These are phyloP conservation scores for Schizophyllum amplum DNA, from an alignment of 1,284 basidiomycete species.

Conservation along the genomic window DNA sequence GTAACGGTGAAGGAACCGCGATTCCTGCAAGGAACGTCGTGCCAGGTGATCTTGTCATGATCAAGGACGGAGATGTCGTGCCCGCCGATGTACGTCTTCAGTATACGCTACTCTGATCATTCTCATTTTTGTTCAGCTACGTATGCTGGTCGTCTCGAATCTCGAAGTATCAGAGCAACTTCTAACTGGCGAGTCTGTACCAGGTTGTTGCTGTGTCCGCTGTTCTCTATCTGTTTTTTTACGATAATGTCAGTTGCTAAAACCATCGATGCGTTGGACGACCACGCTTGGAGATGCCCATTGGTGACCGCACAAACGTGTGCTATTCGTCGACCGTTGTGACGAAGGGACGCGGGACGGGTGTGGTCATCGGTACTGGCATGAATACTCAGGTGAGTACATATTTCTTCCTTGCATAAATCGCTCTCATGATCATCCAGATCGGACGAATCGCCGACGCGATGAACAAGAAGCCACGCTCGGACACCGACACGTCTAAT, in stretches of 20 bases:
- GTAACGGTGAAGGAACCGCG: slow-evolving; percentile 11
- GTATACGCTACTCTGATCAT: background rate
- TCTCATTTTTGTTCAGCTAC: slow-evolving; percentile 15
- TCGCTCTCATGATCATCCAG: slow-evolving; percentile 15
- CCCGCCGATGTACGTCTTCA: slow-evolving; percentile 45
- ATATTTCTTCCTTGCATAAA: slow-evolving; percentile 2
- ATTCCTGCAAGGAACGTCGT: background rate
- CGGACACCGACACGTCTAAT: slow-evolving; percentile 9
- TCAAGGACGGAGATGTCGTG: slow-evolving; percentile 52
- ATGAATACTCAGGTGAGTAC: slow-evolving; percentile 47
- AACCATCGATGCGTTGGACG: slow-evolving; percentile 29
- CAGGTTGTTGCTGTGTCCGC: no score
- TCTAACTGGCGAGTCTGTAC: slow-evolving; percentile 62
- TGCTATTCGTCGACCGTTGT: slow-evolving; percentile 51
- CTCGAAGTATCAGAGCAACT: slow-evolving; percentile 59
- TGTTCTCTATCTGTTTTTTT: background rate
- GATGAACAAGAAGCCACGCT: slow-evolving; percentile 20
- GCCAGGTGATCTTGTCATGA: slow-evolving; percentile 40
- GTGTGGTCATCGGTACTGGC: slow-evolving; percentile 51
- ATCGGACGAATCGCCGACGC: slow-evolving; percentile 46
- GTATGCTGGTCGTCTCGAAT: slow-evolving; percentile 27
- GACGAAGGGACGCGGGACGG: slow-evolving; percentile 56
- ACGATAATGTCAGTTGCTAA: slow-evolving; percentile 39
- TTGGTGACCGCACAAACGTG: slow-evolving; percentile 52
- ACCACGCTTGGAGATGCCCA: slow-evolving; percentile 21